Percentiles rank a stretch among this genome's conserved stretches.
Conservation (phyloP, 495 filamentous ascomycete genomes). For the Filosporella fistucella region DNA sequence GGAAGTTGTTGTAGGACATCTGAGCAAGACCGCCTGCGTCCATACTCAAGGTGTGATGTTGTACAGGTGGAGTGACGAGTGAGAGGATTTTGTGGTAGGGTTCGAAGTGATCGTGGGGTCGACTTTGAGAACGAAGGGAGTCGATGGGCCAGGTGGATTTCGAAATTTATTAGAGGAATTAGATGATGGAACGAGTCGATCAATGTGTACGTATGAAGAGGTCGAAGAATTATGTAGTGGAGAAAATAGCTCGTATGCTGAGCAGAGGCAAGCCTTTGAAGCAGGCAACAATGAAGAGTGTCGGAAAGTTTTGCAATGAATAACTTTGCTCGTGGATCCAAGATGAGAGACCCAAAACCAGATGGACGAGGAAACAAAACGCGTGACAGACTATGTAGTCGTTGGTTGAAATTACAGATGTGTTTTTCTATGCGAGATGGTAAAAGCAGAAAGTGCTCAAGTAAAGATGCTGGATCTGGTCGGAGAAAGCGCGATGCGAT, state of each 20-base stretch:
- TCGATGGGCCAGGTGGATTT: constrained; percentile 4
- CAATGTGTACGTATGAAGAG: constrained; percentile 20
- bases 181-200: constrained; percentile 20
- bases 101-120: constrained; percentile 8
- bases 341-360: constrained; percentile 19
- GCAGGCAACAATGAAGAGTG: constrained; percentile 18
- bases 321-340: constrained; percentile 19
- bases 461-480: background rate
- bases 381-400: constrained; percentile 20
- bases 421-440: constrained; percentile 9
- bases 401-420: constrained; percentile 23
- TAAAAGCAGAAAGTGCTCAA: constrained; percentile 13
- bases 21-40: constrained; percentile 99
- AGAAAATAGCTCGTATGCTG: constrained; percentile 16
- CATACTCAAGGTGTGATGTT: constrained; percentile 61
- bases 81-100: background rate
- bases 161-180: constrained; percentile 23
- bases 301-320: constrained; percentile 13
- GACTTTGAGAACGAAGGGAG: constrained; percentile 20
- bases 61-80: constrained; percentile 14
- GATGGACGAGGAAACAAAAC: constrained; percentile 15
- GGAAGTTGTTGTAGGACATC: constrained; percentile 87
- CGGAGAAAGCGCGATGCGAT: constrained; percentile 7
- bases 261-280: constrained; percentile 20
- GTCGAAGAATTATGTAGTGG: constrained; percentile 21